Percentiles rank a stretch among this genome's conserved stretches.
phyloP scores from a whole-genome alignment of 2,329 filamentous ascomycete species.

The Mycosphaerella arachidis region DNA sequence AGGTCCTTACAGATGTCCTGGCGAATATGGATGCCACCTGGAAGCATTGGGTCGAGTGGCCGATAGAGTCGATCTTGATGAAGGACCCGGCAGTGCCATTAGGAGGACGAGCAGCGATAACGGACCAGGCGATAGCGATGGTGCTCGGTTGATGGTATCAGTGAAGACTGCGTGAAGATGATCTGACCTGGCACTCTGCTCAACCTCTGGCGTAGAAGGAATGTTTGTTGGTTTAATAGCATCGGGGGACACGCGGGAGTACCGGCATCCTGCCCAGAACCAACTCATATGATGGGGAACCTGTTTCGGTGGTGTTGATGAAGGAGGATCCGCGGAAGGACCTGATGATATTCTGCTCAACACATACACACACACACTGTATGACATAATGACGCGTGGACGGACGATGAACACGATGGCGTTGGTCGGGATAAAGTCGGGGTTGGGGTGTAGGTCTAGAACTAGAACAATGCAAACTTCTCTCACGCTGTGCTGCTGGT shows the following conservation, averaged over 20 bases:
- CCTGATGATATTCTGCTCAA: background rate
- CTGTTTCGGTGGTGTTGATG: background rate
- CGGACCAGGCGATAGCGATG: background rate
- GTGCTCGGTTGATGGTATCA: background rate
- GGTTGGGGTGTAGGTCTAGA: background rate
- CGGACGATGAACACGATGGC: background rate
- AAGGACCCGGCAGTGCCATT: constrained; percentile 6
- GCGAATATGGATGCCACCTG: constrained; percentile 23
- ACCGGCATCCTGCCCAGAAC: background rate
- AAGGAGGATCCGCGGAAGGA: background rate
- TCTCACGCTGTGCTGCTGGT: background rate
- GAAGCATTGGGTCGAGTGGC: constrained; percentile 32
- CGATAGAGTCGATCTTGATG: constrained; percentile 24
- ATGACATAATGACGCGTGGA: background rate
- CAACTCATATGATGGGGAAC: background rate
- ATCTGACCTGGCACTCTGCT: background rate
- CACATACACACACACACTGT: too few species aligned
- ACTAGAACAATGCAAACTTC: constrained; percentile 1
- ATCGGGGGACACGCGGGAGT: background rate
- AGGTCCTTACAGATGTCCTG: constrained; percentile 26
- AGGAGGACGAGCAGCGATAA: background rate
- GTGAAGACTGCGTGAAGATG: background rate
- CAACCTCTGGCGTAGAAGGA: background rate
- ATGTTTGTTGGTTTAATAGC: background rate
- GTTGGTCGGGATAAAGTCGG: background rate